phyloP scores from a whole-genome alignment of 345 rosid genomes.

The Balakata baccata region DNA sequence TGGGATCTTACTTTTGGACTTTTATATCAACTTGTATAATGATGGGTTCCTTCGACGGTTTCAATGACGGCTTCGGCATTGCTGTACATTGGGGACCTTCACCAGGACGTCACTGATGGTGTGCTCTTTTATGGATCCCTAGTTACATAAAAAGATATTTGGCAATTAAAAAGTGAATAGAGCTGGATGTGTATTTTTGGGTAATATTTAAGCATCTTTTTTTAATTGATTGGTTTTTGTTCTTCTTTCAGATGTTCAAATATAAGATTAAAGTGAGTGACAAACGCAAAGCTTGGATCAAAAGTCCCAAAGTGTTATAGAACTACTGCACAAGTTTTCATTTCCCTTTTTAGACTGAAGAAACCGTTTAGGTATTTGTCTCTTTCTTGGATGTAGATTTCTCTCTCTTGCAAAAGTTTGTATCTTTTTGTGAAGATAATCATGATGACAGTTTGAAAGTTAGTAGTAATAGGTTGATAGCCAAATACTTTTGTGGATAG shows the following conservation, averaged over 20 bases:
- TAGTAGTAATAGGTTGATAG: constrained; percentile 12
- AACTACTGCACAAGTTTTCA: constrained; percentile 79
- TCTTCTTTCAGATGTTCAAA: constrained; percentile 62
- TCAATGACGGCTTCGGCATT: no score
- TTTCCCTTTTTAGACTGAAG: constrained; percentile 50
- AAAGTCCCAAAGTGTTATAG: constrained; percentile 62
- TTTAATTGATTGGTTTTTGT: constrained; percentile 2
- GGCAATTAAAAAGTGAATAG: background rate
- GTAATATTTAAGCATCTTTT: background rate
- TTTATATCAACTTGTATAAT: background rate
- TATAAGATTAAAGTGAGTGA: constrained; percentile 68
- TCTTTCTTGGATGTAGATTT: constrained; percentile 13
- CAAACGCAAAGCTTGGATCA: constrained; percentile 84
- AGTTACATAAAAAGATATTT: background rate
- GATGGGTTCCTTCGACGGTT: no score
- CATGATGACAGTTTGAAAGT: constrained; percentile 1
- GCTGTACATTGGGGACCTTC: no score
- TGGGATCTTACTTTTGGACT: background rate
- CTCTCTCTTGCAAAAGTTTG: constrained; percentile 8
- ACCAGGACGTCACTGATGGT: no score
- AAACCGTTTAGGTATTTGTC: constrained; percentile 42
- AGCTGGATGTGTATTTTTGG: background rate
- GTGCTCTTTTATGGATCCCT: background rate
- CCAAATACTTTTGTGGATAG: constrained; percentile 23
- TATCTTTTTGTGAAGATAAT: constrained; percentile 13